These are phyloP conservation scores for Platanthera zijinensis DNA, from an alignment of 106 monocot genomes.

Conservation along the genomic window DNA sequence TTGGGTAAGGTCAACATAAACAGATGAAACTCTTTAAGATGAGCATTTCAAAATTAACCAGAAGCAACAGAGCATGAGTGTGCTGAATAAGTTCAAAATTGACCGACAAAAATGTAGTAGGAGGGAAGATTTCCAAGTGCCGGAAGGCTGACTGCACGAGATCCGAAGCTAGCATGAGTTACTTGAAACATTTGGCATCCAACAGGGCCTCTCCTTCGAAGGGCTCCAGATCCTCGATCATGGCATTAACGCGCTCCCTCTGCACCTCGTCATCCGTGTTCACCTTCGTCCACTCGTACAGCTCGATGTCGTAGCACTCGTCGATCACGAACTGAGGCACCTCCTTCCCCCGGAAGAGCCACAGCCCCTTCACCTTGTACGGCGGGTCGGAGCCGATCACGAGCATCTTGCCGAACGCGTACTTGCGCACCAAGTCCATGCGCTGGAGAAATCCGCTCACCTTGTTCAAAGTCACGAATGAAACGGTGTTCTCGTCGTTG, in stretches of 20 bases:
- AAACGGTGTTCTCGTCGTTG: conserved; percentile 63
- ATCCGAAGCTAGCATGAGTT: background rate
- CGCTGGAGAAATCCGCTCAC: conserved; percentile 58
- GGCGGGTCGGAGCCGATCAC: conserved; percentile 49
- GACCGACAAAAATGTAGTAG: background rate
- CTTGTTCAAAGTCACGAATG: conserved; percentile 65
- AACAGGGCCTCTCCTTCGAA: conserved; percentile 55
- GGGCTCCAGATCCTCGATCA: conserved; percentile 75
- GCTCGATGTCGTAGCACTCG: conserved; percentile 73
- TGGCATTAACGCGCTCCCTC: conserved; percentile 51
- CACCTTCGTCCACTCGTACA: conserved; percentile 54
- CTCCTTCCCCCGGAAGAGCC: conserved; percentile 58
- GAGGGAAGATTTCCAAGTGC: background rate
- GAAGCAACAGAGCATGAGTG: background rate
- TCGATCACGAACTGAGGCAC: conserved; percentile 52
- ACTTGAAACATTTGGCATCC: conserved; percentile 73
- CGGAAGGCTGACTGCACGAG: background rate
- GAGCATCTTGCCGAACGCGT: conserved; percentile 70
- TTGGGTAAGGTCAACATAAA: background rate
- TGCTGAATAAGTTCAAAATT: background rate
- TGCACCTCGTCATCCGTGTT: conserved; percentile 48
- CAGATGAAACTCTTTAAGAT: background rate
- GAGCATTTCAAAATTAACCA: background rate
- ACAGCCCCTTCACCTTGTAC: conserved; percentile 60
- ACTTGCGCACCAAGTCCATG: conserved; percentile 59